Base-by-base conservation (phyloP, 2,329 filamentous ascomycete genomes). In the Botryotinia globosa region DNA sequence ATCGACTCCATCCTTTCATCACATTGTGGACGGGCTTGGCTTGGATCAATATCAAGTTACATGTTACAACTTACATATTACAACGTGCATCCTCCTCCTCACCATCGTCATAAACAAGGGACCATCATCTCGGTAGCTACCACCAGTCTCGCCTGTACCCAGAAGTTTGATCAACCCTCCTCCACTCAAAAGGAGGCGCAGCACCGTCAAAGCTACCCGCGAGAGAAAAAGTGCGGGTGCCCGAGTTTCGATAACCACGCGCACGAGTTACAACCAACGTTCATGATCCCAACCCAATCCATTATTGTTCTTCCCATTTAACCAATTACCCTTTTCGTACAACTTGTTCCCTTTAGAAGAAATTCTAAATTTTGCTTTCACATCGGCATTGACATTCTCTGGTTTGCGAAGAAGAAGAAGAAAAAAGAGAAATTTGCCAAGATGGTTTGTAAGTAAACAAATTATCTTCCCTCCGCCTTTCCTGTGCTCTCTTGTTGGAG, bases 381-480 rank as follows among this genome's bases (percentile, higher is more conserved):
- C 14, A 54, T 54, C 39, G n/a, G 64, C 64, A 32, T 42, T 54
- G 58, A 18, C 2, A n/a, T 20, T 56, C 64, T 48, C 51, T 12
- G 3, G 1, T 67, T 16, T 67, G 16, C 12, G 14, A 42, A 56
- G 12, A 14, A 42, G 2, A 34, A 34, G 5, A 42, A 16, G 5
- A 42, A 42, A 42, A 18, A 54, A 39, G 45, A 54, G 34, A 59
- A 42, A 20, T 56, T 22, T 72, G 73, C 72, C 71, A 76, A 74
- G 72, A 76, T 76, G 75, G 72, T 75, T 56, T 74, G 75, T 76
- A 73, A 76, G 75, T 76, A 32, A 54, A 45, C 58, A 54, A 71
- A 51, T 66, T 66, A 66, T 66, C 61, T 44, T 37, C n/a, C 14
- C 29, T 58, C 51, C 39, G 34, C 20, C 62, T 66, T 62, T 64